Base-by-base conservation (phyloP, 441 rosid genomes). In the Populus hybrid region DNA sequence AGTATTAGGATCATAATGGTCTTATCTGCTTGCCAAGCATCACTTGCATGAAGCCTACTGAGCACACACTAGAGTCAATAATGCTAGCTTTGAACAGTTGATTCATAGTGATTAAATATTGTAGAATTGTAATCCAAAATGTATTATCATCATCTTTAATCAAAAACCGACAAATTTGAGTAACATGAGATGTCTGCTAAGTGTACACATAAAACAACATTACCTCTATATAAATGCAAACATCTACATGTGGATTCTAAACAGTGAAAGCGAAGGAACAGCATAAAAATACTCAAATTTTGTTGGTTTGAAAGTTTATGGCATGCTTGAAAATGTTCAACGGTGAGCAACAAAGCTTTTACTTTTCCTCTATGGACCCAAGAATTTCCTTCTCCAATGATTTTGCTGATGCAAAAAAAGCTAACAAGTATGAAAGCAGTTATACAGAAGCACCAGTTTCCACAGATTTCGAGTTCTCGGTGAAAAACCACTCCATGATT, bases 381-480 rank as follows among this genome's bases (percentile, higher is more conserved):
- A 94, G 99, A 84, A 94, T 95, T 89, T 95, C 99, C 65, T 95
- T 95, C 85, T 95, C 99, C 78, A 90, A 81, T 76, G 98, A 94
- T 78, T 95, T 95, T 82, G 91, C 83, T 46, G 97, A 92, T 82
- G 75, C 89, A 26, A 86, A 85, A 75, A 88, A 81, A 21, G 79
- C 76, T 26, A 76, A 68, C 81, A 89, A 86, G 76, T 83, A 82
- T 28, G 91, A 86, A 70, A 87, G 74, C 75, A 83, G 79, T 71
- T 93, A 93, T 76, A 92, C 89, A 71, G 99, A 95, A 82, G 97
- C 97, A 64, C 98, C 99, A 1, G 99, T 91, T 6, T 91, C 99
- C 11, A 85, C 92, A 1, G 99, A 95, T 81, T 95, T 95, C 74
- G 95, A 90, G 70, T 95, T 95, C 86, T 85, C 90, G 0, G 91